Evolutionary conservation across 2,329 filamentous ascomycete species (phyloP), one percentile per base, ranked within the genome.

Genomic region (Aspergillus piperis): DNA sequence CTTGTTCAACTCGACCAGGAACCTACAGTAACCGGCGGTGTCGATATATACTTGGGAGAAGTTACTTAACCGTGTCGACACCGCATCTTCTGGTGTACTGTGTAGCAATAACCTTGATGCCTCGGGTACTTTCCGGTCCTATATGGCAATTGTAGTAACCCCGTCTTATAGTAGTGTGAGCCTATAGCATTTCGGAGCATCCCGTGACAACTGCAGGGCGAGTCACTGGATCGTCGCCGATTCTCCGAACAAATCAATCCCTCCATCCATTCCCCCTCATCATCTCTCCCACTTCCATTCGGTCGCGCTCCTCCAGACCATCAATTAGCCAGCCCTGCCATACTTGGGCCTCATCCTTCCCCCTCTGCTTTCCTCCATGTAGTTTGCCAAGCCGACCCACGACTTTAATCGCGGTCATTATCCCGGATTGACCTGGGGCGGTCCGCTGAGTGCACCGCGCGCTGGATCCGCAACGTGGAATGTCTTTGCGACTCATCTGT

Each of bases 401-500:
- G 30, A 36, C 49, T 13, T 60, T 53, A 36, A 52, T 57, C 44
- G 56, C 56, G 41, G 47, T 54, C 48, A 27, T 32, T 27, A 15
- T 47, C 19, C 32, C 36, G 44, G 49, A 11, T 52, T 23, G 36
- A 51, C 49, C n/a, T 27, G 17, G 17, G 17, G 41, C 52, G 32
- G 25, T 23, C 13, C 32, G 3, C 32, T 11, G 21, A 48, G 23
- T n/a, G 41, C 48, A 19, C 25, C 15, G 47, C 54, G 36, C 54
- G 25, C 53, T 55, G 25, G 60, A 60, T 53, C 55, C 51, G 64
- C 64, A 66, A 66, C 64, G 64, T 64, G 62, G 65, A 66, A 63
- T 64, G 51, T 51, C 53, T 58, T 55, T 60, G 56, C 54, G 48
- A 47, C 52, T 54, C 39, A 15, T 23, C 47, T 47, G 44, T 44